Evolutionary conservation across 257 asterid genomes (phyloP), one percentile per base, ranked within the genome.

Genomic region (Scutellaria barbata): DNA sequence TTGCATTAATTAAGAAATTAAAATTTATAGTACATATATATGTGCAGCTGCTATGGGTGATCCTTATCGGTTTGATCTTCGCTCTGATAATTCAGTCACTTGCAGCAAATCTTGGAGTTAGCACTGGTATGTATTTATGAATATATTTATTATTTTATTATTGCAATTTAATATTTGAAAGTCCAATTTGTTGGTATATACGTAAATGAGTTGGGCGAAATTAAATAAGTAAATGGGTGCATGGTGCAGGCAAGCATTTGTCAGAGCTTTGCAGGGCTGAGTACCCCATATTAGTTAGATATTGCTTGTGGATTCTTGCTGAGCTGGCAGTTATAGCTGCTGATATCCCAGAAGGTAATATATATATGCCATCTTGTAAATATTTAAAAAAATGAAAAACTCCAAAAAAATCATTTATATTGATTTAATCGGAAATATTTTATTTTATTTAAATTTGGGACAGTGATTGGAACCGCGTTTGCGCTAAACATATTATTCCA

Each of bases 391-490:
- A 0, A 22, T 22, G 25, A 22, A 22, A 22, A 22, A 22, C 25
- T 22, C 25, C 25, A 22, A 22, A 22, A 22, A 22, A 22, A 22
- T 22, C 25, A 22, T 22, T 22, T 22, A 22, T 22, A 2, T 22
- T 22, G 25, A 22, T 22, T 22, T 22, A 1, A 22, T 22, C 25
- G 0, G 25, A 22, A 22, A 1, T n/a, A n/a, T 22, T 22, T 22
- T 22, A 1, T 1, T 22, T 22, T 22, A 1, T 22, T 22, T n/a
- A n/a, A n/a, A n/a, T 55, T 6, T 73, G 42, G 50, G 73, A 67
- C 83, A 93, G 98, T 93, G 53, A 93, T 93, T 14, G 98, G 98
- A 74, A 93, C 98, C 47, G 97, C 98, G 5, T 93, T 93, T 81
- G 98, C 91, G 13, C 85, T 93, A 0, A 93, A 93, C 63, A 93